Evolutionary conservation across 2,329 filamentous ascomycete species (phyloP).

Genomic region (Xylaria hypoxylon): DNA sequence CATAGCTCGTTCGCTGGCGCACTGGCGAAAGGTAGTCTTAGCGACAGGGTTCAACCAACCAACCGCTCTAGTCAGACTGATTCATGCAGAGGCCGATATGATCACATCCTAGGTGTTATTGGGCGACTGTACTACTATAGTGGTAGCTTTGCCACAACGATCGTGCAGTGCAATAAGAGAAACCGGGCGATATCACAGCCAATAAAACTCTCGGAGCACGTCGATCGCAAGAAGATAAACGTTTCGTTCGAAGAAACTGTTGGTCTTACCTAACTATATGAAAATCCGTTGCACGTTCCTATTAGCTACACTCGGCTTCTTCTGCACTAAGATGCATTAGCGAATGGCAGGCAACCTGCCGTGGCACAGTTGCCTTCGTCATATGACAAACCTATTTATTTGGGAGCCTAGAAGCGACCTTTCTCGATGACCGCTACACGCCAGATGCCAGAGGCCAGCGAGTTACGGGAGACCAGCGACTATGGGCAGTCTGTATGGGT

Average conservation of each 20-base stretch:
- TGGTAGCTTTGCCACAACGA: conserved; percentile 7
- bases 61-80: conserved; percentile 26
- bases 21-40: conserved; percentile 13
- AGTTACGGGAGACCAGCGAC: conserved; percentile 10
- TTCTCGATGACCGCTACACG: conserved; percentile 5
- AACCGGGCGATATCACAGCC: conserved; percentile 13
- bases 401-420: conserved; percentile 11
- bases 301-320: conserved; percentile 22
- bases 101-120: conserved; percentile 31
- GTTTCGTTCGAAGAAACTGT: conserved; percentile 12
- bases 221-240: conserved; percentile 18
- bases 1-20: not conserved
- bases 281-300: conserved; percentile 18
- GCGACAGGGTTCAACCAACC: conserved; percentile 25
- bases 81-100: conserved; percentile 31
- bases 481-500: too few species aligned
- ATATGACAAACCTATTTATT: conserved; percentile 33
- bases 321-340: conserved; percentile 30
- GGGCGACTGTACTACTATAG: conserved; percentile 3
- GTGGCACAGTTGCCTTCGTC: conserved; percentile 35
- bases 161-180: conserved; percentile 12
- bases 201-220: conserved; percentile 7
- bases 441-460: not conserved
- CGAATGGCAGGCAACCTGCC: conserved; percentile 33
- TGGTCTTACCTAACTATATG: conserved; percentile 18